Percentiles rank a stretch among this genome's conserved stretches.
phyloP scores from a whole-genome alignment of 352 stramenopile genomes.

The Hyaloperonospora arabidopsidis region DNA sequence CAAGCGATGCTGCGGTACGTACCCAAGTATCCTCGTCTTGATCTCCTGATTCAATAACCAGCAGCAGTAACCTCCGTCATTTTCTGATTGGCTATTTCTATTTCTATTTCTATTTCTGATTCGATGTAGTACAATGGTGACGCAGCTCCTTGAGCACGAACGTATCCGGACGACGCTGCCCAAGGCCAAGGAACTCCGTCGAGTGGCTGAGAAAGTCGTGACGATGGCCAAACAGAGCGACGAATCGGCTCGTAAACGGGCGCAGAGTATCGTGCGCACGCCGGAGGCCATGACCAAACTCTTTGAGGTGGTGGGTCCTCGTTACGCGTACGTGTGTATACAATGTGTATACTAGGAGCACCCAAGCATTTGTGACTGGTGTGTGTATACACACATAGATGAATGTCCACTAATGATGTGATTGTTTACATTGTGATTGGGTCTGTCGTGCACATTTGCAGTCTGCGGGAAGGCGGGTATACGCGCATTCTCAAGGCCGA shows the following conservation, averaged over 20 bases:
- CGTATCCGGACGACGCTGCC: conserved; percentile 95
- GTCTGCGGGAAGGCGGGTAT: conserved; percentile 87
- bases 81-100: background rate
- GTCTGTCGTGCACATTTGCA: conserved; percentile 8
- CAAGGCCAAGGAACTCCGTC: conserved; percentile 93
- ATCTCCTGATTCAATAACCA: background rate
- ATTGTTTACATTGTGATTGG: conserved; percentile 8
- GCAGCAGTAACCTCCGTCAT: background rate
- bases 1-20: conserved; percentile 92
- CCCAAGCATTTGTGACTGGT: background rate
- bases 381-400: background rate
- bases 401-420: background rate
- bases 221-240: conserved; percentile 90
- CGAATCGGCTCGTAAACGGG: conserved; percentile 76
- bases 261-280: conserved; percentile 83
- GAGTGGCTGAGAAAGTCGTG: conserved; percentile 92
- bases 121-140: conserved; percentile 88
- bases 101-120: background rate
- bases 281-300: conserved; percentile 91
- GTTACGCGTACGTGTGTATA: conserved; percentile 81
- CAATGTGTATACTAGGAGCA: background rate
- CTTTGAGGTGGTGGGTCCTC: conserved; percentile 92
- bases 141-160: conserved; percentile 96
- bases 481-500: conserved; percentile 93
- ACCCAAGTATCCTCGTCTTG: background rate